Base-by-base conservation (phyloP, 768 basidiomycete genomes). In the Rhodotorula graminis region DNA sequence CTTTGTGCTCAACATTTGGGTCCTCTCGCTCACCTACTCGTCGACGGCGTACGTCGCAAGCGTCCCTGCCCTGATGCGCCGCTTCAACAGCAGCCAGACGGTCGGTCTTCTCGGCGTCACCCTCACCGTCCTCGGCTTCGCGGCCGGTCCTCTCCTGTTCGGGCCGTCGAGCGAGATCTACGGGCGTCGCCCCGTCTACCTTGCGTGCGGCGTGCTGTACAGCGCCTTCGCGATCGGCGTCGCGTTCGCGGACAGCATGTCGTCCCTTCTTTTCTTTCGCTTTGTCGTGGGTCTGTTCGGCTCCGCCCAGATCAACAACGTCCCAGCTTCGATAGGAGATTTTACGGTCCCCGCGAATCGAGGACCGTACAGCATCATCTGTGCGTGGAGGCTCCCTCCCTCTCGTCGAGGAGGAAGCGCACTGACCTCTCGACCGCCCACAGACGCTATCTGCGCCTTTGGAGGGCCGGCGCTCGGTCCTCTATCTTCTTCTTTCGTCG, bases 281-380 rank as follows among this genome's bases (percentile, higher is more conserved):
- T 81, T 84, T 67, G 65, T 83, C 27, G 78, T 81, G 23, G 83
- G 82, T 0, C 74, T 74, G 4, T 81, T 81, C 69, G 83, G 82
- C 12, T 72, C 81, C 2, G 81, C 82, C 44, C 80, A 81, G 0
- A 74, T 84, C 56, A 83, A 83, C 49, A 83, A 83, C 59, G 80
- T 82, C 2, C 83, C 83, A 11, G 82, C 81, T 0, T 64, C 83
- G n/a, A 72, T 65, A 5, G 75, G 59, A 21, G 67, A 67, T 44
- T 60, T 55, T 42, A 73, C 71, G 11, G 16, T 40, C 0, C 69
- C 69, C 0, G 61, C 49, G 16, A 64, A 58, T 16, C 61, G 70
- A 21, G 58, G 58, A 12, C 65, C 46, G 1, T 66, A 50, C 49
- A 33, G 46, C 27, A 62, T 66, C 12, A 29, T 65, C 23, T 71